These are phyloP conservation scores for Handroanthus guayacan DNA, from an alignment of 257 asterid genomes.

Conservation along the genomic window DNA sequence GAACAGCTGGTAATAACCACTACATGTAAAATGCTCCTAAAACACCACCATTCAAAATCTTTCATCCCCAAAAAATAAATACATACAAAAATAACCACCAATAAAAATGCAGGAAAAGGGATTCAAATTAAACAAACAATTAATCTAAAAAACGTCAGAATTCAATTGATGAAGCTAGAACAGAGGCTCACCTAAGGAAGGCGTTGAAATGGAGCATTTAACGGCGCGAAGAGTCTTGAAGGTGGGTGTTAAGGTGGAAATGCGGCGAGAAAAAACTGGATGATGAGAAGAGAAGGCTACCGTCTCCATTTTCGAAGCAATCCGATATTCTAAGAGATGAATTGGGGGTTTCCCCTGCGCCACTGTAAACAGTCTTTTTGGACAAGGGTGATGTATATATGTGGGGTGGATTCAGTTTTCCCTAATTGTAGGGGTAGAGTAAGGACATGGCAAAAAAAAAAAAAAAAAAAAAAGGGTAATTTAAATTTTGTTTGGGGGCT, in stretches of 20 bases:
- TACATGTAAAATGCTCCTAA: neutral
- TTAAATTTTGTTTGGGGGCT: no score
- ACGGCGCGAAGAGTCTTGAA: constrained; percentile 41
- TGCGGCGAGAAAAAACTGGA: constrained; percentile 45
- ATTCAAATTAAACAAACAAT: neutral
- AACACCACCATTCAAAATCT: neutral
- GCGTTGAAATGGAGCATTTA: constrained; percentile 61
- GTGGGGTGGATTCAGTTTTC: no score
- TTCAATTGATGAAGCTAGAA: neutral
- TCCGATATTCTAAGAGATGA: neutral
- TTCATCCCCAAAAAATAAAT: neutral
- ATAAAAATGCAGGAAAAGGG: constrained; percentile 9
- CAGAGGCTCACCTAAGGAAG: constrained; percentile 54
- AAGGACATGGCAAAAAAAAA: no score
- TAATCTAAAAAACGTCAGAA: neutral
- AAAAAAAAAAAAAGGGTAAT: no score
- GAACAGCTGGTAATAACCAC: no score
- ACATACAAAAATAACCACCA: neutral
- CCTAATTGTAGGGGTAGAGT: no score
- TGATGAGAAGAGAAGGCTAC: constrained; percentile 42
- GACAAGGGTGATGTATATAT: constrained; percentile 20
- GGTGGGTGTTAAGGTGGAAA: constrained; percentile 40
- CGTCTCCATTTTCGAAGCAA: constrained; percentile 56
- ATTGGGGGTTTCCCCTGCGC: neutral
- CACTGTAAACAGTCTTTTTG: neutral